These are phyloP conservation scores for Pseudoperonospora humuli DNA, from an alignment of 352 stramenopile species.

Conservation along the genomic window DNA sequence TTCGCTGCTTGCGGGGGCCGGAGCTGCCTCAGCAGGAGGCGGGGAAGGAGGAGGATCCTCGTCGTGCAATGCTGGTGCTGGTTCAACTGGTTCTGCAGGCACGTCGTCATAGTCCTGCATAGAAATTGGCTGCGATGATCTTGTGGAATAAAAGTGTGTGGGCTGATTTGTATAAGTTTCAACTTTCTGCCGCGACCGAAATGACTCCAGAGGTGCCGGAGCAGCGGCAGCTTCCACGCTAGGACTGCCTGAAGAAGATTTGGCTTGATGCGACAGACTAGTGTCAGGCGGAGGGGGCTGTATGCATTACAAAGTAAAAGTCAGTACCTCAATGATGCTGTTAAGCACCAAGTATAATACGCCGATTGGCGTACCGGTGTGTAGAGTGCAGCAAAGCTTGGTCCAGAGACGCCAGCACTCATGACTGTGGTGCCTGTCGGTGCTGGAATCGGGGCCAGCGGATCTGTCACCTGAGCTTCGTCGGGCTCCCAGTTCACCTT, in stretches of 20 bases:
- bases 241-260: constrained; percentile 24
- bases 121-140: constrained; percentile 4
- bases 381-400: constrained; percentile 71
- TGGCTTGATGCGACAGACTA: constrained; percentile 38
- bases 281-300: constrained; percentile 40
- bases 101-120: constrained; percentile 10
- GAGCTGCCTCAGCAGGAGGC: constrained; percentile 2
- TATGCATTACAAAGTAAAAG: constrained; percentile 1
- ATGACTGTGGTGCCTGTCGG: constrained; percentile 82
- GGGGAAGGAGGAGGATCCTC: constrained; percentile 7
- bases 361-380: constrained; percentile 31
- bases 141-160: constrained; percentile 27
- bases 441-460: constrained; percentile 82
- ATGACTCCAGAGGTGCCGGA: constrained; percentile 11
- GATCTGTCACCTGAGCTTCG: constrained; percentile 64
- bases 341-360: not conserved
- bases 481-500: constrained; percentile 91
- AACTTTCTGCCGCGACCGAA: constrained; percentile 31
- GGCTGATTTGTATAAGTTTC: constrained; percentile 33
- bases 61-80: constrained; percentile 6
- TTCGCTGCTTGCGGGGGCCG: constrained; percentile 23
- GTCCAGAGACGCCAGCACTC: constrained; percentile 73
- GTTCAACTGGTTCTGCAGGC: constrained; percentile 3
- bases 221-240: constrained; percentile 8
- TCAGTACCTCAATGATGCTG: not conserved